Evolutionary conservation across 164 flowering plant species (phyloP).

Genomic region (Chloranthus sessilifolius): DNA sequence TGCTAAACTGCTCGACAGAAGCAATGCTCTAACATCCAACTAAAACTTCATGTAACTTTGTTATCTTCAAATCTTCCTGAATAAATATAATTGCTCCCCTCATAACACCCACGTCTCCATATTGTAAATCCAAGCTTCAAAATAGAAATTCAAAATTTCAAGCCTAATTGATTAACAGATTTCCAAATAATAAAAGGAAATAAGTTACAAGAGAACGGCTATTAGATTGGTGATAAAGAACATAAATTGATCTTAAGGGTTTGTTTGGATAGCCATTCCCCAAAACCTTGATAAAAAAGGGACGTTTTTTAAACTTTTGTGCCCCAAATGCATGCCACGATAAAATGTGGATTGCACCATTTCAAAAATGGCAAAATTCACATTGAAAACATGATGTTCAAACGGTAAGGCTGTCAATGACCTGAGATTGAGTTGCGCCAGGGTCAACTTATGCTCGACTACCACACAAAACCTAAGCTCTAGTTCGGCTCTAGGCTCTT

Average conservation of each 20-base stretch:
- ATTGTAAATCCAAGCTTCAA: conserved; percentile 9
- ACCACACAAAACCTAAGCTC: too few relatives aligned
- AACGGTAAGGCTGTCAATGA: too few relatives aligned
- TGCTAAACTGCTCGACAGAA: conserved; percentile 82
- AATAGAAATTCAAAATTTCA: not conserved
- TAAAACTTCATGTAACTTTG: conserved; percentile 78
- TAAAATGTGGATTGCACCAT: too few relatives aligned
- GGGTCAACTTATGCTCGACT: too few relatives aligned
- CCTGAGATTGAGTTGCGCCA: too few relatives aligned
- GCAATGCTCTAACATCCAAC: conserved; percentile 72
- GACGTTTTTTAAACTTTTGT: too few relatives aligned
- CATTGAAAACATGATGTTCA: too few relatives aligned
- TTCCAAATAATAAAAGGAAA: not conserved
- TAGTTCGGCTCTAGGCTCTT: too few relatives aligned
- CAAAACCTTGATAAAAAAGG: not conserved
- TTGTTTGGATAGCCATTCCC: not conserved
- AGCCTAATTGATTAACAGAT: not conserved
- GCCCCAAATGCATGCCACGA: too few relatives aligned
- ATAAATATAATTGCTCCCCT: conserved; percentile 92
- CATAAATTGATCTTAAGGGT: not conserved
- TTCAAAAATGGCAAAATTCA: too few relatives aligned
- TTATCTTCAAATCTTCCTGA: conserved; percentile 74
- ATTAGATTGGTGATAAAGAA: not conserved
- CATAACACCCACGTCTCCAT: conserved; percentile 94
- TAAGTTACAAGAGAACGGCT: not conserved